Conservation (phyloP, 805 yeast genomes). For the Candida sithepensis region DNA sequence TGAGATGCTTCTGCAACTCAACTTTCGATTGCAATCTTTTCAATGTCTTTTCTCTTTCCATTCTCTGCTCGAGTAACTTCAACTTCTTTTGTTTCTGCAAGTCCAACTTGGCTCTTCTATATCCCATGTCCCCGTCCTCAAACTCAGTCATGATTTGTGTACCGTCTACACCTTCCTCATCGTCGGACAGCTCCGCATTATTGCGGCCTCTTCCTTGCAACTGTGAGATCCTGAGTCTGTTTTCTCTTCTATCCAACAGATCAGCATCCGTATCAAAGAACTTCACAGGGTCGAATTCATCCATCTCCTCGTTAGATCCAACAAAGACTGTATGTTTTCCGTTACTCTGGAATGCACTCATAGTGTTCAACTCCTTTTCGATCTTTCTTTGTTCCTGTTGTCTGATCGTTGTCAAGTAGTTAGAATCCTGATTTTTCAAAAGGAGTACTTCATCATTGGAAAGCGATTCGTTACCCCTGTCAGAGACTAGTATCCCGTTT, state of each 20-base stretch:
- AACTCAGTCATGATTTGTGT: constrained; percentile 19
- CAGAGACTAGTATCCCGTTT: constrained; percentile 63
- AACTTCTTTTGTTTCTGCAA: constrained; percentile 59
- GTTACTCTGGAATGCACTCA: constrained; percentile 46
- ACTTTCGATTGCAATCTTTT: constrained; percentile 65
- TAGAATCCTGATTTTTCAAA: constrained; percentile 86
- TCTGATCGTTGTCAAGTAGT: constrained; percentile 76
- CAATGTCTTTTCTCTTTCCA: constrained; percentile 69
- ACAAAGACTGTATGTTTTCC: constrained; percentile 89
- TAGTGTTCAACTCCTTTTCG: constrained; percentile 47
- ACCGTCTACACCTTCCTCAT: constrained; percentile 14
- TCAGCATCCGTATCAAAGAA: constrained; percentile 69
- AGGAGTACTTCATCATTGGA: constrained; percentile 74
- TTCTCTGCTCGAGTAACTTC: constrained; percentile 55
- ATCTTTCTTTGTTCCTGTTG: constrained; percentile 65
- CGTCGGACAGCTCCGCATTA: constrained; percentile 29
- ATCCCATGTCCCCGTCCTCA: constrained; percentile 23
- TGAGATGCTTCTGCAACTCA: constrained; percentile 77
- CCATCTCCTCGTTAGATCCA: constrained; percentile 53
- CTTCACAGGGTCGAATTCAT: constrained; percentile 57
- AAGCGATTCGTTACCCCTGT: constrained; percentile 60
- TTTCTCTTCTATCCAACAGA: constrained; percentile 61
- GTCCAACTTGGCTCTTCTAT: constrained; percentile 26
- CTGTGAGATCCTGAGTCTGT: constrained; percentile 64
- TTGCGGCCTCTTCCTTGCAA: constrained; percentile 39